Evolutionary conservation across 202 grass and related monocot species (phyloP), one percentile per base, ranked within the genome.

Genomic region (Schoenoplectus triqueter): DNA sequence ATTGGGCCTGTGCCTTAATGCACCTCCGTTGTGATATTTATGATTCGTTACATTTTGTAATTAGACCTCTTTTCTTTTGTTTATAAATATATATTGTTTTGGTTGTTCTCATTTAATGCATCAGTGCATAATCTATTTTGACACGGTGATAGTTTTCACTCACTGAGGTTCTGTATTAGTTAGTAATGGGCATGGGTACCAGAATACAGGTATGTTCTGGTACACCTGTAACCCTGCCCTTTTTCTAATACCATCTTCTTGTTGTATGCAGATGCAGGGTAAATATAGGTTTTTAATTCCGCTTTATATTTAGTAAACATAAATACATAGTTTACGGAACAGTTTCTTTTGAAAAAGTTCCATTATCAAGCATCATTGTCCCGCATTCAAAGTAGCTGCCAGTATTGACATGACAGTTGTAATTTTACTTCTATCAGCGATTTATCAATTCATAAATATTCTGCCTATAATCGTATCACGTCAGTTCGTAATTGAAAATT

Each of bases 1-100:
- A 55, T 80, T 99, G 80, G 89, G 95, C 86, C 93, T 93, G 84
- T 93, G 92, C 82, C 87, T 95, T 89, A 94, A 88, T 39, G 89
- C 87, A 18, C 85, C 88, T 51, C 84, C 89, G 54, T 86, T 91
- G 82, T 99, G 80, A 92, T 89, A 7, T 57, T 7, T 77, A 39
- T 77, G 19, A 59, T 78, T 59, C 46, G 31, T 59, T 74, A 9
- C 52, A 78, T 78, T 42, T 76, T 57, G 20, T 57, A 40, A 2
- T 78, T 59, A 41, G 21, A 15, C 2, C 7, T 51, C 68, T 47
- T 71, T 73, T 20, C 10, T 50, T 41, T 78, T 78, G 52, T 59
- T 57, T 59, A 59, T 41, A 78, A 59, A 4, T 41, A 73, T 51
- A 45, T 49, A 49, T 18, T 76, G 50, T 40, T 56, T 57, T 18